Base-by-base conservation (phyloP, 1,284 basidiomycete species). In the Naganishia cerealis region DNA sequence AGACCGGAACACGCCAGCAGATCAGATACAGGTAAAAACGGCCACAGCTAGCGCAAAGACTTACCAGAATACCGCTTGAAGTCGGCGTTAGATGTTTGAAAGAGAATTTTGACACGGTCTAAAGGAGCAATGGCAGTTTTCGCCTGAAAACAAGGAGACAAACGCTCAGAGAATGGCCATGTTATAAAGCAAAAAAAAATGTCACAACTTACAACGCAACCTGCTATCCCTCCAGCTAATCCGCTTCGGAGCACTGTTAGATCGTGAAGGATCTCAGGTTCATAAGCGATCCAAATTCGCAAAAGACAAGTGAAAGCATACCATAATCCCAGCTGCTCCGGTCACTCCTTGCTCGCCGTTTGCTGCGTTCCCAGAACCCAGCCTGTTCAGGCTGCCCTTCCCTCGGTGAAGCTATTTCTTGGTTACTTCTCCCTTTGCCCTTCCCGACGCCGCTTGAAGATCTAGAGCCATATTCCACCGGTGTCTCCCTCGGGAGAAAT, bases 41-140 rank as follows among this genome's bases (percentile, higher is more conserved):
- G 36, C 53, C 33, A 6, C 38, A 40, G 12, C 4, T 21, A n/a
- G 16, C 38, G 26, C 38, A n/a, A 36, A 46, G 26, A 72, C 78
- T 67, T 24, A 90, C 94, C 94, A 71, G 93, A 87, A 82, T 95
- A 99, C 80, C 94, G 91, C 77, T 87, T 86, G 77, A 92, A 99
- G 71, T 98, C 94, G 1, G 92, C 91, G 79, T 96, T 96, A 10
- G 92, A 92, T 0, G 96, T 93, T 79, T 99, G 96, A 78, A 99
- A 98, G 65, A 99, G 86, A 74, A 99, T 99, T 84, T 99, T 99
- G 76, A 99, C 94, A 74, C 96, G 86, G 79, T 99, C 96, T 36
- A 99, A 85, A 0, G 96, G 96, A 26, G 96, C 96, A 66, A 99
- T 94, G 24, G 90, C 90, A 9, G 96, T 95, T 82, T 99, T 99